phyloP scores from a whole-genome alignment of 305 asterid species.

The Salvia sclarea region DNA sequence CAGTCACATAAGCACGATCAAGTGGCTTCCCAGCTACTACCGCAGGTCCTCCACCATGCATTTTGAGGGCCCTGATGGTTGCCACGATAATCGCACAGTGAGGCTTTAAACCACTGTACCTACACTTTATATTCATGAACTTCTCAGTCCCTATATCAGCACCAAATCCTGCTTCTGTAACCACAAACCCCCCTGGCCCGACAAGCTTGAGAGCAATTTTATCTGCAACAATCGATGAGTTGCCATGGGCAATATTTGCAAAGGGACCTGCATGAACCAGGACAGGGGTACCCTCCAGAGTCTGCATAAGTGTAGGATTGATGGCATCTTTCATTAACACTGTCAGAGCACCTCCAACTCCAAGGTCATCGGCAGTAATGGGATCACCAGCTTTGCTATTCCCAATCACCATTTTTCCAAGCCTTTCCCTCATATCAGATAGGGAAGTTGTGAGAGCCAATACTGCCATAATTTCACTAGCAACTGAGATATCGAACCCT shows the following conservation, averaged over 20 bases:
- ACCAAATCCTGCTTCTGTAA: conserved; percentile 97
- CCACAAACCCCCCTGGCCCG: conserved; percentile 95
- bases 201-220: conserved; percentile 89
- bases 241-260: conserved; percentile 98
- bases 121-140: conserved; percentile 94
- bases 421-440: conserved; percentile 90
- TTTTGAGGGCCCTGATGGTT: conserved; percentile 89
- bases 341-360: conserved; percentile 93
- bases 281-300: conserved; percentile 96
- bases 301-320: conserved; percentile 94
- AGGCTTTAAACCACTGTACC: conserved; percentile 87
- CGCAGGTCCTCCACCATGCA: conserved; percentile 98
- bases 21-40: conserved; percentile 96
- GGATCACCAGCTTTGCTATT: conserved; percentile 96
- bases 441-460: conserved; percentile 91
- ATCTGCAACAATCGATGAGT: conserved; percentile 92
- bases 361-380: conserved; percentile 91
- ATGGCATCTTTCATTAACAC: conserved; percentile 91
- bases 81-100: conserved; percentile 96
- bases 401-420: conserved; percentile 94
- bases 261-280: conserved; percentile 96
- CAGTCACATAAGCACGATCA: conserved; percentile 83
- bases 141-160: conserved; percentile 95
- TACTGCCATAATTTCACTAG: conserved; percentile 98
- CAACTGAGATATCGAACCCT: conserved; percentile 90